Evolutionary conservation across 108 stramenopile genomes (phyloP).

Genomic region (Cyclotella choctawhatcheeana): DNA sequence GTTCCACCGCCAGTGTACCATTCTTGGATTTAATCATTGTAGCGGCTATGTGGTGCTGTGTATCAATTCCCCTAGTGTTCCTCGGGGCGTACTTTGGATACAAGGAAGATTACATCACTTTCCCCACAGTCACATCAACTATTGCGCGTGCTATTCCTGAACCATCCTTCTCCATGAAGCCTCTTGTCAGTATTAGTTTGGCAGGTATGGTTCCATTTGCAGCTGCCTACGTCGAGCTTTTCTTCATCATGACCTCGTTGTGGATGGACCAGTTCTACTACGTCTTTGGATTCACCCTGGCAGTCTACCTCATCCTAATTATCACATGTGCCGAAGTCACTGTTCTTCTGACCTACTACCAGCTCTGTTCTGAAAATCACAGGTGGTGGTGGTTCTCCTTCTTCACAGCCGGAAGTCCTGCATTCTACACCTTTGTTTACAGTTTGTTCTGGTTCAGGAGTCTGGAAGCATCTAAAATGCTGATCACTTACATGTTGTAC

Average conservation of each 20-base stretch:
- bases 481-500: conserved; percentile 98
- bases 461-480: conserved; percentile 89
- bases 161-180: conserved; percentile 80
- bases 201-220: conserved; percentile 97
- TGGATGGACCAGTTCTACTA: conserved; percentile 99
- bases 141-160: conserved; percentile 94
- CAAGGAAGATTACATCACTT: conserved; percentile 87
- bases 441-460: conserved; percentile 92
- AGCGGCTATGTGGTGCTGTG: conserved; percentile 98
- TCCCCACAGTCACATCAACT: conserved; percentile 89
- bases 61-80: conserved; percentile 97
- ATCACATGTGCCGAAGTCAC: conserved; percentile 97
- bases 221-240: conserved; percentile 97
- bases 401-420: conserved; percentile 92
- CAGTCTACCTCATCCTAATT: conserved; percentile 94
- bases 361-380: conserved; percentile 97
- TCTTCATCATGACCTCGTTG: conserved; percentile 97
- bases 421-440: conserved; percentile 93
- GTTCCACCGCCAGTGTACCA: conserved; percentile 94
- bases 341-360: conserved; percentile 97
- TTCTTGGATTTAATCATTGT: conserved; percentile 92
- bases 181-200: conserved; percentile 74
- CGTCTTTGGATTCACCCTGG: conserved; percentile 97
- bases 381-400: conserved; percentile 99
- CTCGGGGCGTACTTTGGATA: conserved; percentile 99